phyloP scores from a whole-genome alignment of 495 filamentous ascomycete species.

The Penicillium lividum region DNA sequence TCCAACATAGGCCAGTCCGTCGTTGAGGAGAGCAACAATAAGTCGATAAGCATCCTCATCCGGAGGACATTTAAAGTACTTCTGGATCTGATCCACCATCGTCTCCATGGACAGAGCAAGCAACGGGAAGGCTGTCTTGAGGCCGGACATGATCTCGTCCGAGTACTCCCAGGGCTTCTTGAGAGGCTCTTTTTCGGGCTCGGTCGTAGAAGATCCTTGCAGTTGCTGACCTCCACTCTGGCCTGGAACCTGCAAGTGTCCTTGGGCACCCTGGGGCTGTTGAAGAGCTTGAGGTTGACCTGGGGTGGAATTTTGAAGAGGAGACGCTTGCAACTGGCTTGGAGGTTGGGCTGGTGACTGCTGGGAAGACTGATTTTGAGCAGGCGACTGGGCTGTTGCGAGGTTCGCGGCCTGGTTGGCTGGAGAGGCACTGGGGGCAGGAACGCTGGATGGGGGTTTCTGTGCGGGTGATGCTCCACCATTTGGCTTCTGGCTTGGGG shows the following conservation, averaged over 20 bases:
- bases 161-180: conserved; percentile 94
- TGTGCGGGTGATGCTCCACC: conserved; percentile 44
- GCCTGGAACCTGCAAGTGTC: conserved; percentile 45
- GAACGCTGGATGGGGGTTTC: conserved; percentile 40
- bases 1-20: conserved; percentile 84
- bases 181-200: conserved; percentile 45
- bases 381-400: conserved; percentile 35
- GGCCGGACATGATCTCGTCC: conserved; percentile 88
- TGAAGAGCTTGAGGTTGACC: conserved; percentile 21
- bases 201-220: conserved; percentile 15
- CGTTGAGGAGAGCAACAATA: conserved; percentile 96
- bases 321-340: conserved; percentile 29
- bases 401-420: conserved; percentile 35
- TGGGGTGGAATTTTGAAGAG: conserved; percentile 30
- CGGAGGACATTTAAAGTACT: conserved; percentile 97
- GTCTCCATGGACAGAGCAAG: conserved; percentile 98
- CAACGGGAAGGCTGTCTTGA: conserved; percentile 95
- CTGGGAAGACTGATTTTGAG: conserved; percentile 30
- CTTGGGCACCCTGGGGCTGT: conserved; percentile 23
- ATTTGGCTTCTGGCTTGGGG: conserved; percentile 54
- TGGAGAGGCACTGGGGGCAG: conserved; percentile 32
- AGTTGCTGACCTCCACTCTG: conserved; percentile 30
- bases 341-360: conserved; percentile 30
- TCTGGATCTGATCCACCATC: conserved; percentile 97
- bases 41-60: conserved; percentile 97